Evolutionary conservation across 768 basidiomycete species (phyloP).

Genomic region (Tremella fuciformis): DNA sequence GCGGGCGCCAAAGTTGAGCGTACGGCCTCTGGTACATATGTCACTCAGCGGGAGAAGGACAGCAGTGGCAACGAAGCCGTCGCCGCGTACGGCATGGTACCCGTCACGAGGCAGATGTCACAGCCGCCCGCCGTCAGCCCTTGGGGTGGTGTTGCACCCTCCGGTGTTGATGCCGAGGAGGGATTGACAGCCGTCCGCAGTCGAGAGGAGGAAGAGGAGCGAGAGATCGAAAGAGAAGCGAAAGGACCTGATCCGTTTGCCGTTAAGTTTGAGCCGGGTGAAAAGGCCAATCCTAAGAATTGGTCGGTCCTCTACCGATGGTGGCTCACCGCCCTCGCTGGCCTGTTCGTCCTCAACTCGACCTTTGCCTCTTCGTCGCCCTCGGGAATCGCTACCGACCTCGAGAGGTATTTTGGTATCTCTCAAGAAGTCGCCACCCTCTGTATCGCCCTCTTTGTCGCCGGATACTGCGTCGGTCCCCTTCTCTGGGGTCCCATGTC

Average conservation of each 20-base stretch:
- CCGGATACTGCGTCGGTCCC: conserved; percentile 50
- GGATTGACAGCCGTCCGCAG: conserved; percentile 36
- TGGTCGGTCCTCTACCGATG: conserved; percentile 47
- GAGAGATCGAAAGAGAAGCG: conserved; percentile 26
- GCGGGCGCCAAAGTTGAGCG: conserved; percentile 17
- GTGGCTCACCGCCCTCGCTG: conserved; percentile 44
- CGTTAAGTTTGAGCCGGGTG: conserved; percentile 48
- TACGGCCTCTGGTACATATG: conserved; percentile 20
- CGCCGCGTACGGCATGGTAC: conserved; percentile 27
- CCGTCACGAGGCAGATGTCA: conserved; percentile 21
- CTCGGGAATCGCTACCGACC: conserved; percentile 42
- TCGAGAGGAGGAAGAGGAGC: conserved; percentile 36
- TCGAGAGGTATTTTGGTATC: conserved; percentile 41
- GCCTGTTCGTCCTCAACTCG: conserved; percentile 48
- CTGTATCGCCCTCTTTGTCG: conserved; percentile 48
- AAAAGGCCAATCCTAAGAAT: conserved; percentile 49
- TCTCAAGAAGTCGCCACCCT: conserved; percentile 45
- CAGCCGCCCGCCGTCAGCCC: conserved; percentile 33
- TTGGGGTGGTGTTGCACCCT: conserved; percentile 41
- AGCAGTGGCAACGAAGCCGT: conserved; percentile 14
- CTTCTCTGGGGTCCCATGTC: conserved; percentile 50
- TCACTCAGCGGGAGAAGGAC: conserved; percentile 2
- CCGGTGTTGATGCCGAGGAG: conserved; percentile 36
- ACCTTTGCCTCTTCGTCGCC: conserved; percentile 50
- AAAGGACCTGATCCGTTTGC: conserved; percentile 45